Percentiles rank a stretch among this genome's conserved stretches.
Conservation (phyloP, 495 filamentous ascomycete species). For the Aspergillus steynii region DNA sequence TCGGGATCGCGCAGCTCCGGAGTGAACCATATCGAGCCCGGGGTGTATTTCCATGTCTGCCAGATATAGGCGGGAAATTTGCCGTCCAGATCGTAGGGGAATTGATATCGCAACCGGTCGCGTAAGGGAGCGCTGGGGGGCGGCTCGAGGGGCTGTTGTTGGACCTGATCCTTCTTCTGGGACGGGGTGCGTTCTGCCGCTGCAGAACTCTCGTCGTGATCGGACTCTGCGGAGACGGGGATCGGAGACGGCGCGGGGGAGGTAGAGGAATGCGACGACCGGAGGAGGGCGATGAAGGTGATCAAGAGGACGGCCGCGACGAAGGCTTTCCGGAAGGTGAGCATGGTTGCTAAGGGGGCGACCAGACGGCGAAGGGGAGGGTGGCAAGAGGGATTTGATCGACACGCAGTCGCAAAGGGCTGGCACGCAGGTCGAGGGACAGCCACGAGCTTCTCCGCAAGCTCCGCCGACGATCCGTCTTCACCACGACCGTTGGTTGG, state of each 20-base stretch:
- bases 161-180: constrained; percentile 19
- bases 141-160: constrained; percentile 42
- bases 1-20: constrained; percentile 76
- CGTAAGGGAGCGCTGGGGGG: constrained; percentile 56
- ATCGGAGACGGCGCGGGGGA: constrained; percentile 23
- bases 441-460: constrained; percentile 12
- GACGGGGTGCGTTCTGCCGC: constrained; percentile 13
- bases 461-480: constrained; percentile 16
- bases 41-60: constrained; percentile 97
- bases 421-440: background rate
- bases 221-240: constrained; percentile 20
- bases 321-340: constrained; percentile 73
- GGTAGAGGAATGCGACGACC: constrained; percentile 54
- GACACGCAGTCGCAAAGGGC: background rate
- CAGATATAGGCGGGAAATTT: constrained; percentile 98
- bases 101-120: constrained; percentile 88
- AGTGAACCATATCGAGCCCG: constrained; percentile 74
- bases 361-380: background rate
- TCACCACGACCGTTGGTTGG: too few species aligned
- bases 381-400: constrained; percentile 5
- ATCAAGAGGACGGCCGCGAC: constrained; percentile 67
- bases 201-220: constrained; percentile 11
- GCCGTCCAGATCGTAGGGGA: constrained; percentile 81
- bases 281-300: constrained; percentile 68
- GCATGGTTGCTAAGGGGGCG: constrained; percentile 39